phyloP scores from a whole-genome alignment of 2,329 filamentous ascomycete species.

The Pseudogymnoascus sp. region DNA sequence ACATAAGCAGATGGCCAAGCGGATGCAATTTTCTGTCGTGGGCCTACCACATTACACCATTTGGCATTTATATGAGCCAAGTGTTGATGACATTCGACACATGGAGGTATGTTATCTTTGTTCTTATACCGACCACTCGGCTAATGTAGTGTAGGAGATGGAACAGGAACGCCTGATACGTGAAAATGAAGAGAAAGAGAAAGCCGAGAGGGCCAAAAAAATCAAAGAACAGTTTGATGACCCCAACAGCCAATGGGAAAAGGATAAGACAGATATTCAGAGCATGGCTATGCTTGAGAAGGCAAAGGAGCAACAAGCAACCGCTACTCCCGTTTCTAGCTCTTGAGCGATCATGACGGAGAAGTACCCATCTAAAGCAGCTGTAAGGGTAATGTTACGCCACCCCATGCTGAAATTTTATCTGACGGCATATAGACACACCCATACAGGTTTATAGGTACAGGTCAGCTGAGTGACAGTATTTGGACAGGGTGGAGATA shows the following conservation, averaged over 20 bases:
- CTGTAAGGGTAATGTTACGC: conserved; percentile 9
- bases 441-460: background rate
- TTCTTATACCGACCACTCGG: conserved; percentile 10
- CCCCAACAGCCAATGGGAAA: conserved; percentile 73
- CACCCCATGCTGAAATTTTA: background rate
- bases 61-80: conserved; percentile 99
- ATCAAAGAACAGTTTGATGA: conserved; percentile 77
- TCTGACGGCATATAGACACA: background rate
- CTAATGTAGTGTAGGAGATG: conserved; percentile 62
- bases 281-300: conserved; percentile 56
- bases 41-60: conserved; percentile 96
- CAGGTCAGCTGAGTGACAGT: background rate
- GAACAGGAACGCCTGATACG: conserved; percentile 74
- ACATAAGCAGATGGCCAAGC: conserved; percentile 74
- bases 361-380: conserved; percentile 2
- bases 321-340: background rate
- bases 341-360: background rate
- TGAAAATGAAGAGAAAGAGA: conserved; percentile 72
- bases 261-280: conserved; percentile 76
- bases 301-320: conserved; percentile 32
- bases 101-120: conserved; percentile 63
- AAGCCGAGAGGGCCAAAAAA: conserved; percentile 65
- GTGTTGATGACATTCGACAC: conserved; percentile 89
- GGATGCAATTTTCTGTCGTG: conserved; percentile 92
- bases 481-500: background rate